A percentile compares a stretch with the other conserved stretches of the same genome.
These are phyloP conservation scores for Mimosa pudica DNA, from an alignment of 306 rosid species.

Conservation along the genomic window DNA sequence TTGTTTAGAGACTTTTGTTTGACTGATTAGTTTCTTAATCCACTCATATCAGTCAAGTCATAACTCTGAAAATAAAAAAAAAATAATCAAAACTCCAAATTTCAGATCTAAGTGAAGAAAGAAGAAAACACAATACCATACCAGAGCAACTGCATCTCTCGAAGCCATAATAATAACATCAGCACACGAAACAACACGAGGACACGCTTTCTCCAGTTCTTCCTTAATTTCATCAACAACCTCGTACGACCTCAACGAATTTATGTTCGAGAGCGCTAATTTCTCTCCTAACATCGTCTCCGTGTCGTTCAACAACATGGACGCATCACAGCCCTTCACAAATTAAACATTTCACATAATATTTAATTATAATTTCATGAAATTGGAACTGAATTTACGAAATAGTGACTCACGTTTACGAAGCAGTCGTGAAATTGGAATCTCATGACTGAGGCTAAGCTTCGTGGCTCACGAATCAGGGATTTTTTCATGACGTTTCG, in stretches of 20 bases:
- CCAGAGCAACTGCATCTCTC: slow-evolving; percentile 86
- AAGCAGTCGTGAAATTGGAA: slow-evolving; percentile 91
- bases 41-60: neutral
- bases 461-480: slow-evolving; percentile 59
- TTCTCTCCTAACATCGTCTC: slow-evolving; percentile 83
- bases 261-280: slow-evolving; percentile 71
- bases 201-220: slow-evolving; percentile 63
- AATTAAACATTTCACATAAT: neutral
- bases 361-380: neutral
- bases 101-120: neutral
- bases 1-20: neutral
- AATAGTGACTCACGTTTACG: slow-evolving; percentile 51
- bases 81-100: neutral
- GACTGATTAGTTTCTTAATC: neutral
- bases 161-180: slow-evolving; percentile 86
- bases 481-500: slow-evolving; percentile 68
- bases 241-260: slow-evolving; percentile 78
- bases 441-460: slow-evolving; percentile 91
- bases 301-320: slow-evolving; percentile 88
- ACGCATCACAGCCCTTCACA: slow-evolving; percentile 83
- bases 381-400: neutral
- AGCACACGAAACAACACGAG: slow-evolving; percentile 87
- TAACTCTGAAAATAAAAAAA: neutral
- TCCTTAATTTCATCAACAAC: slow-evolving; percentile 74
- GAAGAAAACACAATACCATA: neutral